These are phyloP conservation scores for Mycosarcoma mackinlayi DNA, from an alignment of 1,284 basidiomycete species.

Conservation along the genomic window DNA sequence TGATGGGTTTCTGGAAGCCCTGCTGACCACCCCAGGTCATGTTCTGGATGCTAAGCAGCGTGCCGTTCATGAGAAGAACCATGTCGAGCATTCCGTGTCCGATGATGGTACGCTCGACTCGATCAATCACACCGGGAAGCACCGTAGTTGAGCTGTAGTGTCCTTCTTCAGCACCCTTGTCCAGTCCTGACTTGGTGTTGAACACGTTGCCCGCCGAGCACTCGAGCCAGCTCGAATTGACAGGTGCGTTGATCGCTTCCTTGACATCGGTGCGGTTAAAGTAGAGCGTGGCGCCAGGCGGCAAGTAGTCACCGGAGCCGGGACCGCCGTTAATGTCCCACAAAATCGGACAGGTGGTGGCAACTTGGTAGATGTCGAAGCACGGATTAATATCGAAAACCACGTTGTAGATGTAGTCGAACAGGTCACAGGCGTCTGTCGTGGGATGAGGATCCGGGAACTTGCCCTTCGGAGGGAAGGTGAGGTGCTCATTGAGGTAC, in stretches of 20 bases:
- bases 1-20: conserved; percentile 60
- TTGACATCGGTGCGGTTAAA: conserved; percentile 58
- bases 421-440: conserved; percentile 34
- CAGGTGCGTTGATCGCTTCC: conserved; percentile 55
- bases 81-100: conserved; percentile 61
- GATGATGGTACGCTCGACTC: conserved; percentile 52
- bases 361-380: conserved; percentile 46
- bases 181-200: conserved; percentile 30
- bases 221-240: conserved; percentile 42
- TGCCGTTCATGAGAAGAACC: conserved; percentile 58
- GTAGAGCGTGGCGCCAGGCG: conserved; percentile 24
- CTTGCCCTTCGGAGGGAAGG: conserved; percentile 61
- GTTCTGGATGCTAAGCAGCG: conserved; percentile 60
- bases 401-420: conserved; percentile 21
- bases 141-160: conserved; percentile 34
- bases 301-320: conserved; percentile 24
- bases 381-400: conserved; percentile 50
- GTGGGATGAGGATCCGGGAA: conserved; percentile 31
- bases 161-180: conserved; percentile 20
- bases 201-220: conserved; percentile 49
- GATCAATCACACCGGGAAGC: conserved; percentile 54
- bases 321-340: conserved; percentile 39
- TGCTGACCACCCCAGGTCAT: conserved; percentile 63
- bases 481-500: conserved; percentile 55
- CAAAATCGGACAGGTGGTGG: conserved; percentile 35